Conservation (phyloP, 1,284 basidiomycete genomes). For the Afroboletus lepidellus region DNA sequence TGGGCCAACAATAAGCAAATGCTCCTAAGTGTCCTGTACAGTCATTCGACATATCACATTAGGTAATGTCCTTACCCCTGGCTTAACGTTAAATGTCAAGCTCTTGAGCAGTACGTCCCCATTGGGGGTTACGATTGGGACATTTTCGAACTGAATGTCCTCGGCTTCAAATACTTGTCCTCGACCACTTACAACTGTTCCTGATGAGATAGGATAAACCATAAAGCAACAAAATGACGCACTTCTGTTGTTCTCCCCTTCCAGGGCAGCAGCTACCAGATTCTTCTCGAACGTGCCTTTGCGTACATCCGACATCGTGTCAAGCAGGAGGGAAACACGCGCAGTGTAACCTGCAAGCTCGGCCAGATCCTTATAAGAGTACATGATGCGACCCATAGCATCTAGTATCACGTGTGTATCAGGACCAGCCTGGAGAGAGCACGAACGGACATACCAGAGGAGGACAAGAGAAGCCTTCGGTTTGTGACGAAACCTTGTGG, state of each 20-base stretch:
- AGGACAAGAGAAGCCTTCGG: conserved; percentile 82
- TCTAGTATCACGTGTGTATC: conserved; percentile 41
- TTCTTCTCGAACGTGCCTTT: conserved; percentile 88
- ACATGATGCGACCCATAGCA: conserved; percentile 85
- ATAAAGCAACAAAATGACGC: conserved; percentile 29
- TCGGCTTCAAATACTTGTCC: conserved; percentile 83
- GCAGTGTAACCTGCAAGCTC: conserved; percentile 96
- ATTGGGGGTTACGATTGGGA: conserved; percentile 95
- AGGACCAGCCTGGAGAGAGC: neutral
- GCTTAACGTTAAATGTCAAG: conserved; percentile 88
- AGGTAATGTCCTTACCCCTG: conserved; percentile 57
- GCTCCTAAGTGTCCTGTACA: conserved; percentile 54
- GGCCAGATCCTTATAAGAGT: conserved; percentile 94
- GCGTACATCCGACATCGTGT: conserved; percentile 89
- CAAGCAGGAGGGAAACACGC: conserved; percentile 85
- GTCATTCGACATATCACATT: conserved; percentile 8
- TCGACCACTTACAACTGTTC: conserved; percentile 72
- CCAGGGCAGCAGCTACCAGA: conserved; percentile 71
- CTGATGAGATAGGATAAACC: neutral
- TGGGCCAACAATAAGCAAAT: conserved; percentile 88
- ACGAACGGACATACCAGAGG: conserved; percentile 50
- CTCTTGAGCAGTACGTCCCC: conserved; percentile 87
- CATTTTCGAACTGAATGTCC: conserved; percentile 88
- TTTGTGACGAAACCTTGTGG: conserved; percentile 87
- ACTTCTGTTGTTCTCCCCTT: conserved; percentile 82